Conservation (phyloP, 768 basidiomycete genomes). For the Lactarius hatsudake region DNA sequence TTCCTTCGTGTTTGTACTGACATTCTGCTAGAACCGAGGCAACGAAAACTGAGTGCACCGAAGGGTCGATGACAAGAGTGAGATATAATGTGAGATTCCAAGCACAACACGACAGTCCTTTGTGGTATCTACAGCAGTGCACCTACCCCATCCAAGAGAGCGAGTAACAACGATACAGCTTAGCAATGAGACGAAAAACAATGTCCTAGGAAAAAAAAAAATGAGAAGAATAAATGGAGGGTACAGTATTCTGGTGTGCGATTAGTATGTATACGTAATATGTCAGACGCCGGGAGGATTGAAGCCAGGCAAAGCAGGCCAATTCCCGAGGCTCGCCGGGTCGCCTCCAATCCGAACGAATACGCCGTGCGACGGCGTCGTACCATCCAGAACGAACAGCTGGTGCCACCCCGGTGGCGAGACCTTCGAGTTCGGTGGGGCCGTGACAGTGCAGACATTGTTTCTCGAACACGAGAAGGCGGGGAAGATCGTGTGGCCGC, state of each 20-base stretch:
- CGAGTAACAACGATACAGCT: background rate
- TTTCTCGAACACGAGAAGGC: slow-evolving; percentile 59
- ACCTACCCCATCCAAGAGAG: background rate
- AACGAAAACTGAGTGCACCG: too few relatives aligned
- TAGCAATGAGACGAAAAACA: background rate
- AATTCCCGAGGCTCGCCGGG: slow-evolving; percentile 52
- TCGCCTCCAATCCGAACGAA: background rate
- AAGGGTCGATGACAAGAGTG: too few relatives aligned
- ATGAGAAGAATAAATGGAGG: background rate
- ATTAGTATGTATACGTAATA: background rate
- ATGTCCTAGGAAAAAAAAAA: background rate
- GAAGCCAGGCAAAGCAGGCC: slow-evolving; percentile 70
- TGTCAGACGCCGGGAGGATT: slow-evolving; percentile 55
- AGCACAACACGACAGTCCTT: background rate
- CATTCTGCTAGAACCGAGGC: too few relatives aligned
- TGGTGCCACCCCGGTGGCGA: slow-evolving; percentile 43
- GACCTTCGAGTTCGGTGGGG: slow-evolving; percentile 65
- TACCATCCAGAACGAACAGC: background rate
- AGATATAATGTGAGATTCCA: background rate
- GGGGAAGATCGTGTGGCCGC: slow-evolving; percentile 68
- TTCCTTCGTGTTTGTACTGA: too few relatives aligned
- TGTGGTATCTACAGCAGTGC: background rate
- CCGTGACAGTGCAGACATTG: slow-evolving; percentile 70
- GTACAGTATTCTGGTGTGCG: background rate
- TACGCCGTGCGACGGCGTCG: background rate